phyloP scores from a whole-genome alignment of 441 rosid species.

The Sinapis alba region DNA sequence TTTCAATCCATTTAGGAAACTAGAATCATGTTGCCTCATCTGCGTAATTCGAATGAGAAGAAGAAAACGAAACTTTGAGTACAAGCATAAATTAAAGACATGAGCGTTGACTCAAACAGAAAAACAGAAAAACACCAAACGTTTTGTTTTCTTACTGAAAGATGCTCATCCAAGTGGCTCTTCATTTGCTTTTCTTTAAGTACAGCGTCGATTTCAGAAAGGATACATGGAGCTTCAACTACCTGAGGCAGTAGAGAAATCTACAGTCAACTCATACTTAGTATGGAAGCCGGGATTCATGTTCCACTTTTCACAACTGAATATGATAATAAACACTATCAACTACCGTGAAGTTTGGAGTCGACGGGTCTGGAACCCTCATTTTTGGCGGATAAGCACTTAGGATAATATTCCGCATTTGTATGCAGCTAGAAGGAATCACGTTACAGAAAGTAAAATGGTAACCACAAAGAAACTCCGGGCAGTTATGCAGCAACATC shows the following conservation, averaged over 20 bases:
- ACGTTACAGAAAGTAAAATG: conserved; percentile 97
- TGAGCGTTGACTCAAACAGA: background rate
- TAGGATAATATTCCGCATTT: conserved; percentile 95
- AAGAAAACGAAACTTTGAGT: background rate
- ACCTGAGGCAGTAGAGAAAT: conserved; percentile 85
- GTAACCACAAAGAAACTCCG: conserved; percentile 96
- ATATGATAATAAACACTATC: background rate
- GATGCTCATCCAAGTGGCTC: conserved; percentile 83
- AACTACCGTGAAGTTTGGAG: conserved; percentile 87
- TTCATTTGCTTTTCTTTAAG: conserved; percentile 77
- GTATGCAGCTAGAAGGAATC: conserved; percentile 98
- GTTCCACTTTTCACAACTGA: too few relatives aligned
- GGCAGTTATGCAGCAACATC: conserved; percentile 95
- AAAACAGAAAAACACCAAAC: background rate
- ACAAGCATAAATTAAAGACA: too few relatives aligned
- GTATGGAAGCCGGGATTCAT: too few relatives aligned
- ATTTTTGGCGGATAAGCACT: conserved; percentile 93
- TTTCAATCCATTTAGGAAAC: conserved; percentile 66
- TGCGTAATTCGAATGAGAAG: conserved; percentile 26
- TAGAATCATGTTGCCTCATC: conserved; percentile 49
- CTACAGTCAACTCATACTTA: conserved; percentile 40
- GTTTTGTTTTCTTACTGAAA: conserved; percentile 49
- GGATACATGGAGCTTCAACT: conserved; percentile 67
- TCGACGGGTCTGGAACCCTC: conserved; percentile 99
- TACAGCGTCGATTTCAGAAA: conserved; percentile 80